Percentiles rank a stretch among this genome's conserved stretches.
Conservation (phyloP, 2,329 filamentous ascomycete species). For the Penicillium fuscoglaucum region DNA sequence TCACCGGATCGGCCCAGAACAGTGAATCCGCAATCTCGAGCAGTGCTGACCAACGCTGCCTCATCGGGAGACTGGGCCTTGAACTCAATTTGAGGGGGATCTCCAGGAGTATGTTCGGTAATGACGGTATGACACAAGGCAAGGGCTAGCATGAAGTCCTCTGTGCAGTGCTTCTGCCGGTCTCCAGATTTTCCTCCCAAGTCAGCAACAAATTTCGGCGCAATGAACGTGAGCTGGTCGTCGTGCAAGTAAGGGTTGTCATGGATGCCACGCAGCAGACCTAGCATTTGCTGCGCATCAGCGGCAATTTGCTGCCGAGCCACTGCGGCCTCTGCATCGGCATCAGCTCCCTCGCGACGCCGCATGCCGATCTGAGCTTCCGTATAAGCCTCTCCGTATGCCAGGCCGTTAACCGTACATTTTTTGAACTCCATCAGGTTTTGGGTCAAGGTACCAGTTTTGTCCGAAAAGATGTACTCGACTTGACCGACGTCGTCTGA, state of each 20-base stretch:
- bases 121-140: constrained; percentile 98
- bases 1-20: constrained; percentile 78
- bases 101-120: constrained; percentile 83
- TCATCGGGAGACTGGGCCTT: constrained; percentile 98
- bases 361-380: constrained; percentile 97
- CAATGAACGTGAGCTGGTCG: constrained; percentile 87
- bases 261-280: constrained; percentile 70
- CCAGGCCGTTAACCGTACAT: constrained; percentile 90
- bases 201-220: constrained; percentile 84
- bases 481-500: constrained; percentile 97
- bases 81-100: constrained; percentile 87
- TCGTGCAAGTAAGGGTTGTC: constrained; percentile 90
- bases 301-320: constrained; percentile 75
- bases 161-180: constrained; percentile 74
- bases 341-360: constrained; percentile 81
- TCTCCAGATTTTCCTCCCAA: constrained; percentile 73
- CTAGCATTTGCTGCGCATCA: constrained; percentile 72
- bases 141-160: constrained; percentile 90
- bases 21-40: constrained; percentile 92
- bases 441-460: constrained; percentile 85
- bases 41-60: constrained; percentile 88
- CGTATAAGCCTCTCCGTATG: constrained; percentile 96
- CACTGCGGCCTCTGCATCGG: constrained; percentile 73
- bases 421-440: constrained; percentile 99
- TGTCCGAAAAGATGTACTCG: constrained; percentile 98